These are phyloP conservation scores for Claviceps sp. DNA, from an alignment of 2,329 filamentous ascomycete genomes.

Conservation along the genomic window DNA sequence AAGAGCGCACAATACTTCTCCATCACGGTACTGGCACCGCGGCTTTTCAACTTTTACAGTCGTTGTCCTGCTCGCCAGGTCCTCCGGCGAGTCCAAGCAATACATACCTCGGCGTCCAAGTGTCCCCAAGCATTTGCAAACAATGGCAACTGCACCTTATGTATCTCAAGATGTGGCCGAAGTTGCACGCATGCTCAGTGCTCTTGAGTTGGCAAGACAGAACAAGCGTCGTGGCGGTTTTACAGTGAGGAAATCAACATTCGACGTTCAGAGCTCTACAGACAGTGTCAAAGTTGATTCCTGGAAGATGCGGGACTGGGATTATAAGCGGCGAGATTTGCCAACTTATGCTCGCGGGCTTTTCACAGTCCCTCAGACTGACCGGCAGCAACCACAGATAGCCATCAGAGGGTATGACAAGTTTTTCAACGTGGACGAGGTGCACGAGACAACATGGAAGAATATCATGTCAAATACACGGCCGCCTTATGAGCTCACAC, in stretches of 20 bases:
- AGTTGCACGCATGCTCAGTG: slow-evolving; percentile 50
- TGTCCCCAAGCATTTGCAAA: background rate
- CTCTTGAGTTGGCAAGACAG: slow-evolving; percentile 45
- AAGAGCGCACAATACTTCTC: too few species aligned
- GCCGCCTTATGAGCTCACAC: slow-evolving; percentile 85
- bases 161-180: slow-evolving; percentile 55
- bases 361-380: slow-evolving; percentile 64
- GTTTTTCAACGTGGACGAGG: slow-evolving; percentile 90
- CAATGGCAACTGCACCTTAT: slow-evolving; percentile 38
- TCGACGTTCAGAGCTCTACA: slow-evolving; percentile 48
- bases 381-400: slow-evolving; percentile 58
- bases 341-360: slow-evolving; percentile 89
- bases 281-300: slow-evolving; percentile 63
- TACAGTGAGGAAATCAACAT: slow-evolving; percentile 70
- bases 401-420: slow-evolving; percentile 90
- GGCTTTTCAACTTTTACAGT: too few species aligned
- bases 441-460: slow-evolving; percentile 67
- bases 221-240: slow-evolving; percentile 46
- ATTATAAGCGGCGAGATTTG: slow-evolving; percentile 78
- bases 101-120: background rate
- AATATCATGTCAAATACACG: slow-evolving; percentile 63
- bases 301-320: slow-evolving; percentile 89
- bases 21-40: too few species aligned
- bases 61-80: too few species aligned
- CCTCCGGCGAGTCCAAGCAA: background rate